Conservation (phyloP, 768 basidiomycete genomes). For the Phaffia australis region DNA sequence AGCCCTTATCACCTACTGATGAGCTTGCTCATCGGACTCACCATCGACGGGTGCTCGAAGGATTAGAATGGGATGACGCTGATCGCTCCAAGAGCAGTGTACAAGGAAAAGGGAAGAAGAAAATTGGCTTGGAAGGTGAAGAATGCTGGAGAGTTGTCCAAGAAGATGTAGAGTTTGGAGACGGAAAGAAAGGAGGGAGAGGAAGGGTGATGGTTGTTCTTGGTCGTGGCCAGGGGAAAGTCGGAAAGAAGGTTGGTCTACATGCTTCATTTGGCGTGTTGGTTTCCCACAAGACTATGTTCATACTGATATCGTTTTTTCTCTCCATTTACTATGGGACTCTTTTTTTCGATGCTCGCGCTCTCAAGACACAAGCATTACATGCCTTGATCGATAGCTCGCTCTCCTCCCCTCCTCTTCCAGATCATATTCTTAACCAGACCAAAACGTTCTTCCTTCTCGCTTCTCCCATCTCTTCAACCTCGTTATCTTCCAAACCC, state of each 20-base stretch:
- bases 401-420: slow-evolving; percentile 34
- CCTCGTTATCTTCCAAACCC: background rate
- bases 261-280: background rate
- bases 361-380: slow-evolving; percentile 7
- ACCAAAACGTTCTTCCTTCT: slow-evolving; percentile 20
- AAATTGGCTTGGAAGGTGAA: background rate
- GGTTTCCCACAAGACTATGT: background rate
- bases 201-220: slow-evolving; percentile 16
- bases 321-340: background rate
- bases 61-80: slow-evolving; percentile 16
- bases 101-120: too few species aligned
- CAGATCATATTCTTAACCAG: slow-evolving; percentile 30
- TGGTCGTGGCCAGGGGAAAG: slow-evolving; percentile 9
- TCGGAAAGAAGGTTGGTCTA: slow-evolving; percentile 14
- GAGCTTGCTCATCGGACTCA: slow-evolving; percentile 6
- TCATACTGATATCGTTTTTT: background rate
- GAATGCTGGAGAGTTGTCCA: slow-evolving; percentile 8
- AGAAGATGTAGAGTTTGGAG: slow-evolving; percentile 2
- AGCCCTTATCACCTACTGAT: slow-evolving; percentile 8
- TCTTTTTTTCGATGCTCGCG: background rate
- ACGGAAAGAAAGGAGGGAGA: background rate
- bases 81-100: background rate
- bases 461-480: background rate
- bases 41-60: slow-evolving; percentile 16
- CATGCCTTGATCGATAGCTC: slow-evolving; percentile 32